These are phyloP conservation scores for Dactylellina haptotyla DNA, from an alignment of 2,329 filamentous ascomycete genomes.

Conservation along the genomic window DNA sequence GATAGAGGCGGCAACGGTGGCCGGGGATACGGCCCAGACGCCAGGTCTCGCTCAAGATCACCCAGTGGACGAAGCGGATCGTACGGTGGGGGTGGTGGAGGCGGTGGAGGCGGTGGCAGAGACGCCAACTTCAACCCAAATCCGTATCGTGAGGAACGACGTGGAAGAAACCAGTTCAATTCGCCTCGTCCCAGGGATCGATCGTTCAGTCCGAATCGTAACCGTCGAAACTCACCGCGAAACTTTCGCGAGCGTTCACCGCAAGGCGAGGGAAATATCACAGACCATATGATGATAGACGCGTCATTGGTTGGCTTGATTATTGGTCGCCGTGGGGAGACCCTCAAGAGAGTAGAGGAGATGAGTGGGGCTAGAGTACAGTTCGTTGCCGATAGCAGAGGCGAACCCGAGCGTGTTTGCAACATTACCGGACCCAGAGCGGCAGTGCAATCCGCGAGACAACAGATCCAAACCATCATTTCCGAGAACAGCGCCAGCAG, in stretches of 20 bases:
- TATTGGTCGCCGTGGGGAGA: conserved; percentile 90
- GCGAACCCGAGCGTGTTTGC: conserved; percentile 71
- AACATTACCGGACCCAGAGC: conserved; percentile 80
- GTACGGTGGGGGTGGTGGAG: conserved; percentile 72
- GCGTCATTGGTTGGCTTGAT: conserved; percentile 87
- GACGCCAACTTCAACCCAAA: conserved; percentile 63
- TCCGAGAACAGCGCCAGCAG: conserved; percentile 68
- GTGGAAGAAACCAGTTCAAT: conserved; percentile 67
- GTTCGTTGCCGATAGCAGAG: conserved; percentile 76
- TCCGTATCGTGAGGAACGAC: conserved; percentile 85
- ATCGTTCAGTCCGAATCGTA: conserved; percentile 70
- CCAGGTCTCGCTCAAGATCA: conserved; percentile 75
- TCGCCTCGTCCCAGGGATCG: conserved; percentile 72
- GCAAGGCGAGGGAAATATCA: conserved; percentile 72
- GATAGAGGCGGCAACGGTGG: conserved; percentile 29
- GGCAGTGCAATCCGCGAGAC: conserved; percentile 79
- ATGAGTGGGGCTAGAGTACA: conserved; percentile 86
- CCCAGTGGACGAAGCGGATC: conserved; percentile 71
- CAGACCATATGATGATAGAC: conserved; percentile 86
- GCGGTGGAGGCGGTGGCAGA: conserved; percentile 62
- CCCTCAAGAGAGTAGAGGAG: conserved; percentile 82
- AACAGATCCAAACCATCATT: conserved; percentile 86
- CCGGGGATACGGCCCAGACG: conserved; percentile 66
- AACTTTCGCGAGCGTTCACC: conserved; percentile 70
- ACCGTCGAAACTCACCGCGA: conserved; percentile 58